These are phyloP conservation scores for Cystobasidium pallidum DNA, from an alignment of 1,284 basidiomycete species.

Conservation along the genomic window DNA sequence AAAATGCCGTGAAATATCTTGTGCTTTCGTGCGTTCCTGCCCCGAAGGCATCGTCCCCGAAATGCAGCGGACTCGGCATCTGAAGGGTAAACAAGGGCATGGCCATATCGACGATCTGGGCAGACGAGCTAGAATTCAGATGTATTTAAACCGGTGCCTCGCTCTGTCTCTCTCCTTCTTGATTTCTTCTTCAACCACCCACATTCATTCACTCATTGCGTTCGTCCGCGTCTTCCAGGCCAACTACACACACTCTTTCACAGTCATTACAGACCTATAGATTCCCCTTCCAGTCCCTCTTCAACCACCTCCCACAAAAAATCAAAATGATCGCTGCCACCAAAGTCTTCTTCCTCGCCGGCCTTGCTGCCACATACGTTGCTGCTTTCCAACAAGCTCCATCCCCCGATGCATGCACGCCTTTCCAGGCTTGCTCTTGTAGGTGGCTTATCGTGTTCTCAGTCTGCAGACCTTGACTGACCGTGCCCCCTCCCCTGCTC, in stretches of 20 bases:
- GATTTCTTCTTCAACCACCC: conserved; percentile 14
- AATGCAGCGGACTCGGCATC: neutral
- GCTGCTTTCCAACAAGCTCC: conserved; percentile 29
- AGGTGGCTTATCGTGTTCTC: neutral
- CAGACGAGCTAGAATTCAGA: neutral
- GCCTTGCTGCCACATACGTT: conserved; percentile 26
- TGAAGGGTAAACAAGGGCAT: conserved; percentile 23
- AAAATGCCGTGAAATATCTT: neutral
- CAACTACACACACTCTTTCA: conserved; percentile 28
- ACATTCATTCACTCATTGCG: conserved; percentile 13
- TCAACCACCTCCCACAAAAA: neutral
- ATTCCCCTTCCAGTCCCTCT: neutral
- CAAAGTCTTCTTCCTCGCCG: conserved; percentile 11
- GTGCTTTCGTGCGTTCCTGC: conserved; percentile 3
- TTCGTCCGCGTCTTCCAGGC: conserved; percentile 6
- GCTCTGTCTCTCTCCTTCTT: conserved; percentile 20
- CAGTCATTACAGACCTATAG: neutral
- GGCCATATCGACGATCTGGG: neutral
- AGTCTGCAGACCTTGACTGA: neutral
- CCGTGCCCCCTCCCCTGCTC: neutral
- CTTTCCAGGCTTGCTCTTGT: conserved; percentile 27
- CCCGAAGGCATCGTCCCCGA: conserved; percentile 21
- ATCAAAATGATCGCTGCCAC: conserved; percentile 31
- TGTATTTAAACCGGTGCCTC: neutral
- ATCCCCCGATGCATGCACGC: conserved; percentile 25